These are phyloP conservation scores for Xerocomus minutiporus DNA, from an alignment of 1,284 basidiomycete genomes.

Conservation along the genomic window DNA sequence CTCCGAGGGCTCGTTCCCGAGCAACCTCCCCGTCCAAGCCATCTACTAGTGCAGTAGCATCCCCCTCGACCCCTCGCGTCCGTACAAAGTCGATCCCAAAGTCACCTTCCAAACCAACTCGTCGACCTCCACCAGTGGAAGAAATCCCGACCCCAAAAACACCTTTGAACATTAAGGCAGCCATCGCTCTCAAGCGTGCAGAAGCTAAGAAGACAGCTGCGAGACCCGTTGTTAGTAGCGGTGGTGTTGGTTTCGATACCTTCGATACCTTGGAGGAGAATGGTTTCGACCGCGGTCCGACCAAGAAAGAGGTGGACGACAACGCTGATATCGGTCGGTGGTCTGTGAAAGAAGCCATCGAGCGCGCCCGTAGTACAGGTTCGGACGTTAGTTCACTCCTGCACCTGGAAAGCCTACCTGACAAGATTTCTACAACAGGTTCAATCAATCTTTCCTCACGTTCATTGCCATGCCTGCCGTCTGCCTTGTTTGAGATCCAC, in stretches of 20 bases:
- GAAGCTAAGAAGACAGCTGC: slow-evolving; percentile 60
- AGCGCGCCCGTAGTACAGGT: slow-evolving; percentile 73
- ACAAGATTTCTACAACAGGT: slow-evolving; percentile 47
- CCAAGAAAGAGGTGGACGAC: slow-evolving; percentile 41
- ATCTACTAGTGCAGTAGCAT: slow-evolving; percentile 25
- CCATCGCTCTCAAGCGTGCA: slow-evolving; percentile 68
- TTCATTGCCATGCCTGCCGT: slow-evolving; percentile 63
- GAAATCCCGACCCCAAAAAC: slow-evolving; percentile 30
- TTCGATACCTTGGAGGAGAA: slow-evolving; percentile 43
- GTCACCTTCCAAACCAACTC: slow-evolving; percentile 34
- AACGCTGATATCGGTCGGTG: slow-evolving; percentile 58
- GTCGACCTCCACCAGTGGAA: slow-evolving; percentile 29
- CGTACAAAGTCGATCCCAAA: slow-evolving; percentile 38
- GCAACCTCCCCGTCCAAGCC: slow-evolving; percentile 38
- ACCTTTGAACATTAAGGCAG: slow-evolving; percentile 60
- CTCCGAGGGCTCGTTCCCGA: slow-evolving; percentile 28
- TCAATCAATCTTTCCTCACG: slow-evolving; percentile 69
- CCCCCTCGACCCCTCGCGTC: slow-evolving; percentile 22
- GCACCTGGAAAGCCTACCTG: slow-evolving; percentile 42
- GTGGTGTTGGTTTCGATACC: slow-evolving; percentile 14
- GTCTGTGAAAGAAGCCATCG: slow-evolving; percentile 70
- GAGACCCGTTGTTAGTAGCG: slow-evolving; percentile 22
- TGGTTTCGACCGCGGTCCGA: slow-evolving; percentile 33
- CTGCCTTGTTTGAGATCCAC: slow-evolving; percentile 75
- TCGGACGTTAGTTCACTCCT: slow-evolving; percentile 29